phyloP scores from a whole-genome alignment of 805 yeast species.

The Komagataella ulmi region DNA sequence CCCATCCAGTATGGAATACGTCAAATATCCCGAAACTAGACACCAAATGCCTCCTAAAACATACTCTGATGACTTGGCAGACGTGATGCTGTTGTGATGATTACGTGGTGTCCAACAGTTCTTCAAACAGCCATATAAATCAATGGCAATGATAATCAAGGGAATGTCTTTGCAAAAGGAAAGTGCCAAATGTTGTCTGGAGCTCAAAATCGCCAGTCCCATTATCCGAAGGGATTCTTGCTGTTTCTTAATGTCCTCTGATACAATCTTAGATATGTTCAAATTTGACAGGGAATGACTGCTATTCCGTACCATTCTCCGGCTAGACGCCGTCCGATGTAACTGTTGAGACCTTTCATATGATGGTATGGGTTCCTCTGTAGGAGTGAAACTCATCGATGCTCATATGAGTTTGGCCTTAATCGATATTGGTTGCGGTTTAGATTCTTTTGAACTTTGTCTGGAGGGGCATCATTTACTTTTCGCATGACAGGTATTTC shows the following conservation, averaged over 20 bases:
- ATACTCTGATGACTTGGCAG: constrained; percentile 66
- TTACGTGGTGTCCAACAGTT: constrained; percentile 9
- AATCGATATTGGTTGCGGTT: background rate
- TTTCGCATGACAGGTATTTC: background rate
- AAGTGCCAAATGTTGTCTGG: constrained; percentile 62
- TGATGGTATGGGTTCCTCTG: background rate
- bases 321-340: background rate
- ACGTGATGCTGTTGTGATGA: constrained; percentile 21
- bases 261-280: background rate
- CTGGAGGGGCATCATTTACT: background rate
- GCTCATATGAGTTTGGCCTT: background rate
- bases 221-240: constrained; percentile 33
- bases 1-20: constrained; percentile 78
- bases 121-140: constrained; percentile 12
- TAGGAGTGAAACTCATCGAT: background rate
- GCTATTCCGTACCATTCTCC: background rate
- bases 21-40: constrained; percentile 70
- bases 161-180: constrained; percentile 75
- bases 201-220: constrained; percentile 60
- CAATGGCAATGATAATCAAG: constrained; percentile 20
- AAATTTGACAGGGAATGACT: background rate
- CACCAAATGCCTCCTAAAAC: constrained; percentile 88
- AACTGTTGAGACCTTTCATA: background rate
- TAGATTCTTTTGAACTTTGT: background rate
- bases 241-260: constrained; percentile 2